Conservation (phyloP, 805 yeast genomes). For the Pichia kluyveri region DNA sequence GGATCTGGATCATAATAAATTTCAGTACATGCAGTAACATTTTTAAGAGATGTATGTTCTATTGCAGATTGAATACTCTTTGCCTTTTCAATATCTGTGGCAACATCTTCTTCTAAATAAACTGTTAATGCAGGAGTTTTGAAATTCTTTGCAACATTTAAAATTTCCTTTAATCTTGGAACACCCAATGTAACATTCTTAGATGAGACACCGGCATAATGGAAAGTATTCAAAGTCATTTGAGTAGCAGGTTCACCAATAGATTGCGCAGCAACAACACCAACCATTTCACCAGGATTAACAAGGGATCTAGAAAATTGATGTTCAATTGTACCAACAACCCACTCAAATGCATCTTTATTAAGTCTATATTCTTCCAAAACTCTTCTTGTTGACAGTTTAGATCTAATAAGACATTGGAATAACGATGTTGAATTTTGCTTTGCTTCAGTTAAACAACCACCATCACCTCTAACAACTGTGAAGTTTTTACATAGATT, state of each 20-base stretch:
- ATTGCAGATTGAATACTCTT: conserved; percentile 93
- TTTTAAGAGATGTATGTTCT: conserved; percentile 90
- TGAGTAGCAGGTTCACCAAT: conserved; percentile 98
- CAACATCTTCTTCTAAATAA: conserved; percentile 72
- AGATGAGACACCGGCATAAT: conserved; percentile 98
- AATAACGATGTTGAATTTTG: conserved; percentile 83
- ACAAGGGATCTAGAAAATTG: conserved; percentile 89
- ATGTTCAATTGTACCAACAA: conserved; percentile 84
- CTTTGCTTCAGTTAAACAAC: conserved; percentile 75
- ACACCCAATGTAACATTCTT: conserved; percentile 98
- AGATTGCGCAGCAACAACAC: conserved; percentile 94
- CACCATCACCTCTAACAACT: conserved; percentile 78
- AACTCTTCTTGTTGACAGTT: conserved; percentile 84
- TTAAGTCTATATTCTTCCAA: conserved; percentile 84
- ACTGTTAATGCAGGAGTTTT: conserved; percentile 99
- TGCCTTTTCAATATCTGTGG: conserved; percentile 87
- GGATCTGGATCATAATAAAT: conserved; percentile 98
- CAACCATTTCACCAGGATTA: conserved; percentile 98
- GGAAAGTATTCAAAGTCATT: conserved; percentile 89
- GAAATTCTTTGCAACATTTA: conserved; percentile 96
- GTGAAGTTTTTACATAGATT: conserved; percentile 55
- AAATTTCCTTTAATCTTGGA: conserved; percentile 95
- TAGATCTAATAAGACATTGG: conserved; percentile 87
- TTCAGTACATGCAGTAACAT: conserved; percentile 95
- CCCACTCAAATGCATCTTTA: conserved; percentile 90